phyloP scores from a whole-genome alignment of 129 eudicot species.

The Centella asiatica region DNA sequence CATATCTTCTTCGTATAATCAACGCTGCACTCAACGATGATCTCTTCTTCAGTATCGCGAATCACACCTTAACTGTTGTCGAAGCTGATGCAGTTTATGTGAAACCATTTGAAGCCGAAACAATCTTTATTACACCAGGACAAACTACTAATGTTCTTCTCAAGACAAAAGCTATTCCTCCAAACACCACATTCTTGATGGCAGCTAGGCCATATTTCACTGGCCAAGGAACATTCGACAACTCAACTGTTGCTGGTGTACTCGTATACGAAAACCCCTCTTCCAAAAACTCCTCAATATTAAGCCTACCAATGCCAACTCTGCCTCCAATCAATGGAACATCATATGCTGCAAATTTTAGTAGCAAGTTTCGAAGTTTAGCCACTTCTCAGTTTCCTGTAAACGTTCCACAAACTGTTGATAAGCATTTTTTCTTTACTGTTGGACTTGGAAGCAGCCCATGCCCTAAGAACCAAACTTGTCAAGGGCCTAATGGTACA shows the following conservation, averaged over 20 bases:
- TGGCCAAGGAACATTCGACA: constrained; percentile 56
- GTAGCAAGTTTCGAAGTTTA: constrained; percentile 44
- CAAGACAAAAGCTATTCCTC: constrained; percentile 31
- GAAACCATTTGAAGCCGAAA: constrained; percentile 52
- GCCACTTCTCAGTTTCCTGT: constrained; percentile 36
- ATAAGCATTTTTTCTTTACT: constrained; percentile 46
- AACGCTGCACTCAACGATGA: constrained; percentile 76
- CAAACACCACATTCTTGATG: constrained; percentile 40
- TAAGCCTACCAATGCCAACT: constrained; percentile 35
- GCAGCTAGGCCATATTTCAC: constrained; percentile 62
- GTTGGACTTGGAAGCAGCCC: constrained; percentile 52
- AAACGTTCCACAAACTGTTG: constrained; percentile 52
- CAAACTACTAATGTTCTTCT: constrained; percentile 63
- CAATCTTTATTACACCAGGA: constrained; percentile 47
- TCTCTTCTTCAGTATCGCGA: constrained; percentile 48
- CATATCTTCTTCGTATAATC: constrained; percentile 63
- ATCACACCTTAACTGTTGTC: constrained; percentile 55
- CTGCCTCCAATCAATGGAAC: constrained; percentile 58
- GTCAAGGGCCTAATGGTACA: constrained; percentile 62
- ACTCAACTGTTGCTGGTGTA: constrained; percentile 47
- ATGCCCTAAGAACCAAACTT: constrained; percentile 61
- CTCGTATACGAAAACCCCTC: constrained; percentile 27
- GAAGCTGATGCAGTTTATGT: constrained; percentile 63
- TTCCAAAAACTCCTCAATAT: constrained; percentile 13
- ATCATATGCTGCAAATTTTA: constrained; percentile 43